phyloP scores from a whole-genome alignment of 2,329 filamentous ascomycete species.

The Botryotinia calthae region DNA sequence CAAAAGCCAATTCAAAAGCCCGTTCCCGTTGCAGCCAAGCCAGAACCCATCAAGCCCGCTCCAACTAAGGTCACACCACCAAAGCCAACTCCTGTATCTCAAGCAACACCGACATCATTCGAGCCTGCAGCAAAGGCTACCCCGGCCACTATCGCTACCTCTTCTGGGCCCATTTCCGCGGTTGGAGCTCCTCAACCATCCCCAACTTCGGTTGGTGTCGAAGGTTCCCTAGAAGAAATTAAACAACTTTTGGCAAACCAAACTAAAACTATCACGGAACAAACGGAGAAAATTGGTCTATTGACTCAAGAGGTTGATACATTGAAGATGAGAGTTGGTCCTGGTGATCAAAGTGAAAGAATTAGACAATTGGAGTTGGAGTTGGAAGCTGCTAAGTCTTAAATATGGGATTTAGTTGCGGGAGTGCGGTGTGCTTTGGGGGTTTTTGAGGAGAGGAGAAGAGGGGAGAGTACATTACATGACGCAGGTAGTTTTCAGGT shows the following conservation, averaged over 20 bases:
- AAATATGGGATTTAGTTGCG: neutral
- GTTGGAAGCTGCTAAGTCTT: conserved; percentile 60
- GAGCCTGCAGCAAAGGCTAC: conserved; percentile 29
- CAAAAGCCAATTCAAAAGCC: conserved; percentile 68
- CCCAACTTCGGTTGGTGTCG: conserved; percentile 47
- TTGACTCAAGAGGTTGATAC: conserved; percentile 73
- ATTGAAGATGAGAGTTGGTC: conserved; percentile 74
- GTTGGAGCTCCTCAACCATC: conserved; percentile 36
- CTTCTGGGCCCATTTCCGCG: conserved; percentile 39
- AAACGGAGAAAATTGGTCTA: conserved; percentile 70
- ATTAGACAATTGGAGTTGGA: conserved; percentile 67
- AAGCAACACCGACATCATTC: conserved; percentile 28
- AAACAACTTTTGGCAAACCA: conserved; percentile 75
- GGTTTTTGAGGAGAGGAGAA: neutral
- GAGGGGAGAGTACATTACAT: neutral
- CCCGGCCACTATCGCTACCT: conserved; percentile 39
- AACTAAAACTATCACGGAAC: conserved; percentile 71
- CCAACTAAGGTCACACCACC: conserved; percentile 38
- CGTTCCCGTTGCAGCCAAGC: conserved; percentile 41
- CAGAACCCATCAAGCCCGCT: conserved; percentile 44
- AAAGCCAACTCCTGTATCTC: conserved; percentile 37
- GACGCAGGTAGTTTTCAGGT: conserved; percentile 2
- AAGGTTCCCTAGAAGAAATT: conserved; percentile 70
- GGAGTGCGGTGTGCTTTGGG: neutral
- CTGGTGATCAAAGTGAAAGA: conserved; percentile 57